Conservation (phyloP, 139 green algal species). For the Edaphochlamys debaryana region DNA sequence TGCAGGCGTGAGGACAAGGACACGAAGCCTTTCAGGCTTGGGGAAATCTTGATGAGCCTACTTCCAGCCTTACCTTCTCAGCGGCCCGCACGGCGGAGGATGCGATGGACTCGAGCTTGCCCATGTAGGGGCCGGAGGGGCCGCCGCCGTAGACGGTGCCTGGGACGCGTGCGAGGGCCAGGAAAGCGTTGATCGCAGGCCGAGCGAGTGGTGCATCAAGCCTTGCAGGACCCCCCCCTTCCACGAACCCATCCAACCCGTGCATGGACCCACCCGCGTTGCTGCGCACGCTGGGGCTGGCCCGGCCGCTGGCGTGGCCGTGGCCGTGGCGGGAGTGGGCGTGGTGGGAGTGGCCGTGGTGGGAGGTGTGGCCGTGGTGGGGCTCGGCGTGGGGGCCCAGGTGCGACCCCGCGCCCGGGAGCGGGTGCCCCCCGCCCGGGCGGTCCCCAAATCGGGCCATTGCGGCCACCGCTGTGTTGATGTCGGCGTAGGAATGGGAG, state of each 20-base stretch:
- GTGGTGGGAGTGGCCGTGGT: neutral
- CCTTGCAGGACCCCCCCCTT: too few relatives aligned
- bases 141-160: slow-evolving; percentile 45
- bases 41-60: neutral
- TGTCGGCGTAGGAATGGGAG: slow-evolving; percentile 39
- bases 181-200: too few relatives aligned
- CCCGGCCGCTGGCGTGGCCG: slow-evolving; percentile 14
- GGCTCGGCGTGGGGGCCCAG: neutral
- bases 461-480: slow-evolving; percentile 32
- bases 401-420: neutral
- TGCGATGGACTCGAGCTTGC: slow-evolving; percentile 88
- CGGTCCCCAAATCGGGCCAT: slow-evolving; percentile 18
- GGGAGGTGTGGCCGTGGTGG: neutral
- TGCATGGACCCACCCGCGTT: neutral
- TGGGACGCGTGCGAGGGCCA: neutral
- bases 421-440: neutral
- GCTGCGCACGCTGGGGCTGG: slow-evolving; percentile 28
- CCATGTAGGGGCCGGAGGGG: slow-evolving; percentile 50
- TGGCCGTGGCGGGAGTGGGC: neutral
- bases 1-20: neutral
- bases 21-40: neutral
- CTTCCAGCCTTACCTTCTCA: slow-evolving; percentile 65
- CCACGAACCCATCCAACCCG: neutral
- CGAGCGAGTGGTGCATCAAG: too few relatives aligned
- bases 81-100: slow-evolving; percentile 84